Evolutionary conservation across 2,329 filamentous ascomycete genomes (phyloP).

Genomic region (Colletotrichum sp.): DNA sequence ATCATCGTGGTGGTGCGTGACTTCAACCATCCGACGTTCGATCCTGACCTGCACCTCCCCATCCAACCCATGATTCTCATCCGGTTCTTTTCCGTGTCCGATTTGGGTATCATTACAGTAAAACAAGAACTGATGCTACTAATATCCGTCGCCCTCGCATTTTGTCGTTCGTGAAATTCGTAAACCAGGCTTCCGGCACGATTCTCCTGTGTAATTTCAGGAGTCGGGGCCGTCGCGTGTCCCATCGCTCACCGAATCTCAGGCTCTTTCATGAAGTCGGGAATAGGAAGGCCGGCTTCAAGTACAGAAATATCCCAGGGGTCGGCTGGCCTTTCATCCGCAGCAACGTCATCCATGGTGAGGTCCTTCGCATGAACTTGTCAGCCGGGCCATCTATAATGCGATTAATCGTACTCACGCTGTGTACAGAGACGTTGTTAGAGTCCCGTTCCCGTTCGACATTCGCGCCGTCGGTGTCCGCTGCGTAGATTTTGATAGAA

Average conservation of each 20-base stretch:
- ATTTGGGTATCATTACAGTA: conserved; percentile 17
- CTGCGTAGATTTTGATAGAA: conserved; percentile 84
- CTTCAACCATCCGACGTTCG: background rate
- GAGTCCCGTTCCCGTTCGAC: conserved; percentile 33
- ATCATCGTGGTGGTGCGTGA: background rate
- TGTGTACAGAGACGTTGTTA: conserved; percentile 25
- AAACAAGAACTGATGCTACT: background rate
- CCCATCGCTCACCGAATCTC: conserved; percentile 39
- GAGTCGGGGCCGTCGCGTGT: background rate
- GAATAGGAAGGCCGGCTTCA: conserved; percentile 39
- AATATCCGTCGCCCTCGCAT: background rate
- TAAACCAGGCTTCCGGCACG: background rate
- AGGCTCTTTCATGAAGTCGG: conserved; percentile 48
- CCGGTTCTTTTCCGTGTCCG: background rate
- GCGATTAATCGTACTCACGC: background rate
- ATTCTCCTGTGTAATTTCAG: background rate
- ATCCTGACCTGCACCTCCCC: background rate
- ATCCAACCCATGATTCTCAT: background rate
- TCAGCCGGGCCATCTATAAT: background rate
- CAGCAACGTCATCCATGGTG: background rate
- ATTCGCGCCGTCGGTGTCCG: conserved; percentile 53
- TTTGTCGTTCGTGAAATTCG: background rate
- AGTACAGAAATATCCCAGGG: conserved; percentile 25
- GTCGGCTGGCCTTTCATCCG: conserved; percentile 26
- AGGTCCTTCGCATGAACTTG: background rate